A percentile compares a stretch with the other conserved stretches of the same genome.
phyloP scores from a whole-genome alignment of 1,284 basidiomycete genomes.

The Ustilago tritici region DNA sequence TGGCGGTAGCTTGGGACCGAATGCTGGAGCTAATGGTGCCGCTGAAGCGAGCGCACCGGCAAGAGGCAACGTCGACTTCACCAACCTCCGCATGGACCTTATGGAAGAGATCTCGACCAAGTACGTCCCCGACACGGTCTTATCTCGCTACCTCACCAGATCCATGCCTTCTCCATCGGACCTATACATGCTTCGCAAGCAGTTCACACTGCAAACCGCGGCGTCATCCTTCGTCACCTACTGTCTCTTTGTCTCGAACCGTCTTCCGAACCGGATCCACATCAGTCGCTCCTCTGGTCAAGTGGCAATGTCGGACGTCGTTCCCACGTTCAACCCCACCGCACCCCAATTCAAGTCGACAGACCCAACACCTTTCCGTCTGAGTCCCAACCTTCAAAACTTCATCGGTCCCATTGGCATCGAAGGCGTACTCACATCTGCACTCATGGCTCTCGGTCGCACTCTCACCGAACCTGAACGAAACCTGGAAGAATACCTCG shows the following conservation, averaged over 20 bases:
- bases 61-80: slow-evolving; percentile 73
- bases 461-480: slow-evolving; percentile 91
- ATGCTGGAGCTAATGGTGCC: slow-evolving; percentile 1
- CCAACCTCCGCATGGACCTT: slow-evolving; percentile 85
- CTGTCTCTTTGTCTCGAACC: slow-evolving; percentile 84
- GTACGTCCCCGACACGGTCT: slow-evolving; percentile 88
- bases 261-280: slow-evolving; percentile 87
- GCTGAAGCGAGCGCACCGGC: slow-evolving; percentile 3
- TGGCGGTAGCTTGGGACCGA: slow-evolving; percentile 15
- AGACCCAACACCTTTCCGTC: slow-evolving; percentile 94
- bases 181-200: slow-evolving; percentile 96
- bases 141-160: slow-evolving; percentile 89
- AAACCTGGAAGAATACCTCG: slow-evolving; percentile 87
- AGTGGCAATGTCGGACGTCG: slow-evolving; percentile 66
- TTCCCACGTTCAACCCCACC: slow-evolving; percentile 72
- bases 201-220: slow-evolving; percentile 91
- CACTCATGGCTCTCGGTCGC: slow-evolving; percentile 90
- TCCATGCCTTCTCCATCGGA: slow-evolving; percentile 87
- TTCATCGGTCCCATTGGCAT: slow-evolving; percentile 90
- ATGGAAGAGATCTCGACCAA: slow-evolving; percentile 90
- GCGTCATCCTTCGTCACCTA: slow-evolving; percentile 93
- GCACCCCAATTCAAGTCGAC: slow-evolving; percentile 80
- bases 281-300: slow-evolving; percentile 77
- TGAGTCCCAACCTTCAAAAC: slow-evolving; percentile 95
- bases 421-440: slow-evolving; percentile 87